Base-by-base conservation (phyloP, 495 filamentous ascomycete species). In the Paragyromitra xinjiangensis region DNA sequence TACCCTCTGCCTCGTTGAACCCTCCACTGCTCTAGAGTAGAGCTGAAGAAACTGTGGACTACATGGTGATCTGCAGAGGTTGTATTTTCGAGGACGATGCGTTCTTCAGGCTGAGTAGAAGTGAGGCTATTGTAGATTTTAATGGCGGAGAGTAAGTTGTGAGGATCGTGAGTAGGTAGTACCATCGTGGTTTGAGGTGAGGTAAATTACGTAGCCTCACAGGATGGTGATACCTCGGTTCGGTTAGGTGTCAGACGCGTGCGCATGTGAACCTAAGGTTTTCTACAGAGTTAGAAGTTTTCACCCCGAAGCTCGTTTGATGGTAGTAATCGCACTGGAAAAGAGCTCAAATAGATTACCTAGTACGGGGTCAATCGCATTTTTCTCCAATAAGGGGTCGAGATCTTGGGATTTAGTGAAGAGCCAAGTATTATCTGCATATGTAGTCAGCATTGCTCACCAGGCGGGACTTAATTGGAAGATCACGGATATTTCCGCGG, bases 21-120 rank as follows among this genome's bases (percentile, higher is more conserved):
- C 19, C 19, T 22, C 19, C 19, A 22, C 19, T 22, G 19, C n/a
- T n/a, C n/a, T n/a, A n/a, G n/a, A n/a, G n/a, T n/a, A n/a, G n/a
- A n/a, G n/a, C 29, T 66, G 62, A 42, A 53, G 64, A 64, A 39
- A 75, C 26, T 53, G 53, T 51, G 67, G 67, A 55, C 62, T 58
- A n/a, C 48, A n/a, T 64, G 67, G 29, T 72, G 73, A 24, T 73
- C 45, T 39, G 72, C 39, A 7, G 59, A 64, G 3, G 58, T 22
- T 22, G 58, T 9, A 39, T 24, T 45, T 16, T 37, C 69, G 55
- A 29, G 44, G 22, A 50, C 11, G 53, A 71, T 44, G 58, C 37
- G 48, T 22, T 73, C 68, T 53, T 19, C 26, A 5, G 45, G 48
- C 14, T n/a, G 19, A 7, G 69, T 71, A 7, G 42, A 26, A 22